Base-by-base conservation (phyloP, 352 stramenopile species). In the Phytophthora quininea region DNA sequence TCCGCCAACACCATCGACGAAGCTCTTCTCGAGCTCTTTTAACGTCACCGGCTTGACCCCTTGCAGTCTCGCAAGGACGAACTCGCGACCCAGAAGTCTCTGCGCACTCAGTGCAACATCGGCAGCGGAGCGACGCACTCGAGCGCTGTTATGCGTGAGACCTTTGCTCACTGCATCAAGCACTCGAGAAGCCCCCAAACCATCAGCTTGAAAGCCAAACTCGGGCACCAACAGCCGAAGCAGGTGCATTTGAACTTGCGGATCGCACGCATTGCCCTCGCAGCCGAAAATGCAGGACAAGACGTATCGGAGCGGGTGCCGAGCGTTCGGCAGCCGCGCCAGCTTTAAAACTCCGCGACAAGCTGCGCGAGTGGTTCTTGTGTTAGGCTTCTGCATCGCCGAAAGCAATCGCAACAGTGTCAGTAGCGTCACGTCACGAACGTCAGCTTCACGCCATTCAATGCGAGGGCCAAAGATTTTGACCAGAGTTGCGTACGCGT, bases 11-110 rank as follows among this genome's bases (percentile, higher is more conserved):
- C 65, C 65, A 12, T 92, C 81, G 12, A 89, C 82, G 69, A 95
- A 93, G 64, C 80, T 91, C 66, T 93, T 93, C 62, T 95, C 88
- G 8, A 95, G 77, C 50, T 95, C 86, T 45, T 91, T 93, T 6
- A 93, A 69, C n/a, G 79, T 93, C 56, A 87, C 73, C 9, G 85
- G 67, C 60, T 92, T 93, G 57, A 93, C 78, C 52, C 84, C 85
- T 71, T 88, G 79, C 32, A 95, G 83, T 32, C 81, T 79, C 57
- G 77, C 68, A 4, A 95, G 68, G 45, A 95, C 83, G 31, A 83
- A 79, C 19, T 81, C 78, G 49, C 90, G 88, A 43, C 87, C 87
- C n/a, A 92, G 70, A 43, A 93, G 71, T 11, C 88, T 74, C 64
- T 93, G 88, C 47, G 83, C 88, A 61, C 77, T 91, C 8, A 93